Conservation (phyloP, 352 stramenopile genomes). For the Phytophthora syringae region DNA sequence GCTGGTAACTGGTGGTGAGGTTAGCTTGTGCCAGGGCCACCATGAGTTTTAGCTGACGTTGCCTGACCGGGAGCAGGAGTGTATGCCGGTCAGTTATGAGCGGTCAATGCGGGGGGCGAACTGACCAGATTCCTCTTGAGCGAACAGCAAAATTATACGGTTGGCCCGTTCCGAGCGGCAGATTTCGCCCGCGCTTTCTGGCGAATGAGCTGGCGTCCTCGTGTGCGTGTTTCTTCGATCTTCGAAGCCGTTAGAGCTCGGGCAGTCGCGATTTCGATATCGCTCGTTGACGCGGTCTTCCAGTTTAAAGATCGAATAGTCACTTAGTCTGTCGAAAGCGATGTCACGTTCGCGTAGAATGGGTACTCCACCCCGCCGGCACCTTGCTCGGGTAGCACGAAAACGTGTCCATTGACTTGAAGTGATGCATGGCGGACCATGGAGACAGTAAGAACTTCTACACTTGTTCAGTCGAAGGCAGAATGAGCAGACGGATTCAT, state of each 20-base stretch:
- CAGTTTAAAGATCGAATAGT: not conserved
- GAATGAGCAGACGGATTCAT: too few species aligned
- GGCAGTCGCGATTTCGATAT: not conserved
- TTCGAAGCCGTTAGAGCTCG: not conserved
- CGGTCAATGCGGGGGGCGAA: too few species aligned
- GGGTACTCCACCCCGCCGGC: slow-evolving; percentile 6
- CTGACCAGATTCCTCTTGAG: too few species aligned
- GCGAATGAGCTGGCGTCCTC: not conserved
- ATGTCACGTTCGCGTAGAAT: slow-evolving; percentile 18
- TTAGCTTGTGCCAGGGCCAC: too few species aligned
- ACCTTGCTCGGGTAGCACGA: slow-evolving; percentile 13
- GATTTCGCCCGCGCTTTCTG: slow-evolving; percentile 9
- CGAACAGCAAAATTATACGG: slow-evolving; percentile 2
- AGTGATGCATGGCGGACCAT: slow-evolving; percentile 12
- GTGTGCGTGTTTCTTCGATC: slow-evolving; percentile 5
- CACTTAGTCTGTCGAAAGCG: not conserved
- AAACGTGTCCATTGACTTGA: slow-evolving; percentile 7
- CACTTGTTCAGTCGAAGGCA: too few species aligned
- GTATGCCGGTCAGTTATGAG: too few species aligned
- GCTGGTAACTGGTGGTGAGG: too few species aligned
- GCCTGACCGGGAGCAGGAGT: too few species aligned
- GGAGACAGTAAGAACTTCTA: not conserved
- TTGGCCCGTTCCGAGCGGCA: not conserved
- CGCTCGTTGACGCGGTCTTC: not conserved
- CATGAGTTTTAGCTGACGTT: too few species aligned